Evolutionary conservation across 176 grass and related monocot species (phyloP), one percentile per base, ranked within the genome.

Genomic region (Hsuehochloa calcarea): DNA sequence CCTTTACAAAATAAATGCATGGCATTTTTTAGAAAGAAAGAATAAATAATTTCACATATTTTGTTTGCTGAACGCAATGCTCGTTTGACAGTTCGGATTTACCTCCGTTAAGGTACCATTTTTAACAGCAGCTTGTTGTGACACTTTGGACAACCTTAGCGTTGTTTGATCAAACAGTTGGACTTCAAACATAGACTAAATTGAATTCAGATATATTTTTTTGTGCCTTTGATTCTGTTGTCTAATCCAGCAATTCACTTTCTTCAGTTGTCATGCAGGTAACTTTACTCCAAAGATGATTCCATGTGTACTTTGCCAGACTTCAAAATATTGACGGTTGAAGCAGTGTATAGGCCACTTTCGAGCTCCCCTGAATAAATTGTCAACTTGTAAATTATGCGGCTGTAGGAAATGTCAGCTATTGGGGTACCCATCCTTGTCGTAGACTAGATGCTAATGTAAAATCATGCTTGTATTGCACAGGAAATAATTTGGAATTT

Each of bases 351-450:
- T 65, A 40, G 49, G 49, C 35, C 31, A 47, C 72, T 17, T 14
- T 59, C 29, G 56, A 84, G 49, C 10, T 38, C 49, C 74, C 12
- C 3, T 78, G 58, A 49, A 74, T 73, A 87, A 84, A 41, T 62
- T 70, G 31, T 27, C 74, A 80, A 50, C 68, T 4, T 90, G 85
- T 90, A 90, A 47, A 87, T 90, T 63, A 75, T 69, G 76, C 49
- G 52, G 80, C 13, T 29, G 23, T 80, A 70, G 85, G 75, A 75
- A 75, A 70, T 84, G 52, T 43, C 61, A 70, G 69, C 31, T 47
- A 37, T 34, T 27, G 41, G 72, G 78, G 71, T 45, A 3, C 10
- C 1, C 17, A 52, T 80, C 61, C 31, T 61, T 87, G 45, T 51
- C 27, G 11, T 84, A 84, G 80, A 37, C 8, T 84, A 87, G 85